A percentile compares a stretch with the other conserved stretches of the same genome.
These are phyloP conservation scores for Entonaema liquescens DNA, from an alignment of 495 filamentous ascomycete species.

Conservation along the genomic window DNA sequence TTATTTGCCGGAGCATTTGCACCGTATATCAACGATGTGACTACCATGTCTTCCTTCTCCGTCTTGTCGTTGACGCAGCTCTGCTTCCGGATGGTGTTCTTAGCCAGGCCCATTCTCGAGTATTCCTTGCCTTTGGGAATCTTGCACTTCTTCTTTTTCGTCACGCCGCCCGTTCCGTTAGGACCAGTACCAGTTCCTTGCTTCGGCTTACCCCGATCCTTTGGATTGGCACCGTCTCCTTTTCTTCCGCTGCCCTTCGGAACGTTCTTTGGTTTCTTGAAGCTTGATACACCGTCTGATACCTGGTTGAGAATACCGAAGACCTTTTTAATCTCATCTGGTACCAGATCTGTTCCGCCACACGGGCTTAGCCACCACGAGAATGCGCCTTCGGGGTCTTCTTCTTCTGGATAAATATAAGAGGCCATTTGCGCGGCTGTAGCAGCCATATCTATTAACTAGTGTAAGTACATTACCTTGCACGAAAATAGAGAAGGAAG, in stretches of 20 bases:
- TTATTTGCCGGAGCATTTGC: neutral
- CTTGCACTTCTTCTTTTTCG: slow-evolving; percentile 1
- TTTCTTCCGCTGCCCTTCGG: neutral
- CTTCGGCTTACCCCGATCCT: neutral
- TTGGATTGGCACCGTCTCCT: neutral
- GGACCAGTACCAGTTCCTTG: neutral
- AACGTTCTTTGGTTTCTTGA: neutral
- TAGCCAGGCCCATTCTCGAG: neutral
- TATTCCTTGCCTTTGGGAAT: neutral
- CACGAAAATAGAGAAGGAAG: no score
- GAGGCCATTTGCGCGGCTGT: neutral
- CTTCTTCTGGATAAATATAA: neutral
- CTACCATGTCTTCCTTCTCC: neutral
- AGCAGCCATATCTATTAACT: neutral
- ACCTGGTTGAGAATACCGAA: neutral
- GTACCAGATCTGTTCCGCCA: neutral
- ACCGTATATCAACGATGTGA: neutral
- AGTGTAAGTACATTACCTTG: neutral
- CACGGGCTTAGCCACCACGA: neutral
- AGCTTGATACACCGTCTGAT: neutral
- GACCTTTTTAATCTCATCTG: neutral
- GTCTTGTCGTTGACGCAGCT: neutral
- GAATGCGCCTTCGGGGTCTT: neutral
- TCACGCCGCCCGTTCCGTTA: neutral
- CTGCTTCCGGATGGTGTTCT: neutral